These are phyloP conservation scores for Aphanomyces stellatus DNA, from an alignment of 352 stramenopile species.

Conservation along the genomic window DNA sequence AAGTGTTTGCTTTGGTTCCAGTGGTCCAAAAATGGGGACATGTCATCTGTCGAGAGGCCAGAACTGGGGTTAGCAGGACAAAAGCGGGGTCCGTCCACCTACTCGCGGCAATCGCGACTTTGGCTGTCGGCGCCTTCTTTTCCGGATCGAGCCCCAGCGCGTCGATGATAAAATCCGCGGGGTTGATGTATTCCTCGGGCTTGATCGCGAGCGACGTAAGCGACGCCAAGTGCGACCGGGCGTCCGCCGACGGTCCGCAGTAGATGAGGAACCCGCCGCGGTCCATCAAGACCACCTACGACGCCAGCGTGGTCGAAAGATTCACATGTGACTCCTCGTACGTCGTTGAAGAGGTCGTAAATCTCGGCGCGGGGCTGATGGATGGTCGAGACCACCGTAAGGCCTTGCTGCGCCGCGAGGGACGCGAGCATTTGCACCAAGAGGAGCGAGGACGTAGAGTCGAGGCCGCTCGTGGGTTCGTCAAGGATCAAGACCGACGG, in stretches of 20 bases:
- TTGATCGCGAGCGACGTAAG: not conserved
- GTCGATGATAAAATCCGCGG: constrained; percentile 25
- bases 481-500: constrained; percentile 24
- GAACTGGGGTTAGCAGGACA: not conserved
- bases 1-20: constrained; percentile 1
- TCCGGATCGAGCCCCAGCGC: constrained; percentile 16
- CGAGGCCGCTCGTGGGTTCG: constrained; percentile 22
- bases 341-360: constrained; percentile 23
- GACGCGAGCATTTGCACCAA: constrained; percentile 16
- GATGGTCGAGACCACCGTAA: constrained; percentile 23
- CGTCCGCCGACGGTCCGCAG: constrained; percentile 4
- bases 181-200: constrained; percentile 19
- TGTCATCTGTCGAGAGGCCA: not conserved
- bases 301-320: not conserved
- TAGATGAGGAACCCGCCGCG: constrained; percentile 14
- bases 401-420: constrained; percentile 19
- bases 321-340: not conserved
- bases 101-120: not conserved
- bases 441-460: constrained; percentile 18
- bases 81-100: no score
- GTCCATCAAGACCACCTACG: constrained; percentile 17
- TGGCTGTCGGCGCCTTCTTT: not conserved
- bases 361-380: constrained; percentile 24
- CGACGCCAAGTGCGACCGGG: constrained; percentile 6
- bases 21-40: constrained; percentile 10